Evolutionary conservation across 1,284 basidiomycete genomes (phyloP), one percentile per base, ranked within the genome.

Genomic region (Athelia psychrophila): DNA sequence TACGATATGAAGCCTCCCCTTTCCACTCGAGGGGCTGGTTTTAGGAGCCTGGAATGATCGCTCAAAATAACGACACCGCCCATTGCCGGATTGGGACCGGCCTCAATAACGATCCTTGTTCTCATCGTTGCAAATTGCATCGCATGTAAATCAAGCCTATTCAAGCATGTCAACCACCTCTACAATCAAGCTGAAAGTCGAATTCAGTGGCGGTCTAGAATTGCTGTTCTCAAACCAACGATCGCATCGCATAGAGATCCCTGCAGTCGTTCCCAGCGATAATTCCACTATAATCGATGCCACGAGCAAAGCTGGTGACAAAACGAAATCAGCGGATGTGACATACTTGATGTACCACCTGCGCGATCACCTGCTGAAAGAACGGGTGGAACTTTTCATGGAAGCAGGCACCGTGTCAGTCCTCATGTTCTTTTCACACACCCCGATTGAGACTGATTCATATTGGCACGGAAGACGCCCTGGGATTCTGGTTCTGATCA

Each of bases 401-500:
- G 95, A 98, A 56, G 86, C 86, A 5, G 84, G 83, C 25, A 92
- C 87, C 35, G 91, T 98, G 95, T 97, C 67, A 72, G 91, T 84
- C 1, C 40, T 24, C 32, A 23, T 48, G 23, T 46, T 16, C 33
- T 20, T 42, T 22, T 46, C 44, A 16, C 46, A 51, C 59, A 49
- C 27, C 27, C 42, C 12, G 27, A 42, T 30, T 44, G 27, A n/a
- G 38, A 35, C 44, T 44, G 24, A 48, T 47, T 44, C 16, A 49
- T 22, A 38, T 20, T 15, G 38, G 22, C 30, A 35, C 25, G 33
- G 19, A 66, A 98, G 95, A 16, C 93, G 96, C 13, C 96, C 96
- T 0, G 96, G 96, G 0, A 97, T 99, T 42, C 78, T 99, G 3
- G 95, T 98, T 0, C 76, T 99, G 25, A 86, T 99, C 57, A 99